Evolutionary conservation across 2,329 filamentous ascomycete species (phyloP).

Genomic region (Xylariomycetidae sp.): DNA sequence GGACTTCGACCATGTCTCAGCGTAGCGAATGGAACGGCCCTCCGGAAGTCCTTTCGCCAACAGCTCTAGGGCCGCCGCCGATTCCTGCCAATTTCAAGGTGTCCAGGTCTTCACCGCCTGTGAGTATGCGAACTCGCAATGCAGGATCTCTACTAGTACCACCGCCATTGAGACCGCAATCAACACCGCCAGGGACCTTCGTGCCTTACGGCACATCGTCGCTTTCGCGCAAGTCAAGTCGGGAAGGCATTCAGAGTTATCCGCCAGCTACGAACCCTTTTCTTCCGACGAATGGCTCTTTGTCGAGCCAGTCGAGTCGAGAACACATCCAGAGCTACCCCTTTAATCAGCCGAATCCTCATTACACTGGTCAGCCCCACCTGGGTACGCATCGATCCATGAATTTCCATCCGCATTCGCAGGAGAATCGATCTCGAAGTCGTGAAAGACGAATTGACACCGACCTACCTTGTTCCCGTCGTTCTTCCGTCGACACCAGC

Average conservation of each 20-base stretch:
- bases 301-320: slow-evolving; percentile 13
- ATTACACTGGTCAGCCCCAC: not conserved
- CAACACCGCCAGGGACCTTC: slow-evolving; percentile 26
- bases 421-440: slow-evolving; percentile 16
- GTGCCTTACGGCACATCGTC: slow-evolving; percentile 7
- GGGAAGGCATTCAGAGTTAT: slow-evolving; percentile 21
- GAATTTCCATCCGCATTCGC: slow-evolving; percentile 9
- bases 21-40: no score
- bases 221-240: slow-evolving; percentile 25
- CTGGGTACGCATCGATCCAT: slow-evolving; percentile 13
- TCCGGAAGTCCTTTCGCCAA: slow-evolving; percentile 6
- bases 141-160: slow-evolving; percentile 29
- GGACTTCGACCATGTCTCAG: no score
- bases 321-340: slow-evolving; percentile 16
- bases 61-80: slow-evolving; percentile 10
- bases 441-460: slow-evolving; percentile 27
- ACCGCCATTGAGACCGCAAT: slow-evolving; percentile 31
- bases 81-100: slow-evolving; percentile 16
- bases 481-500: slow-evolving; percentile 22
- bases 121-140: slow-evolving; percentile 39
- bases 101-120: slow-evolving; percentile 33
- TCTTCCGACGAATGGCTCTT: slow-evolving; percentile 1
- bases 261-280: slow-evolving; percentile 10
- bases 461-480: slow-evolving; percentile 17
- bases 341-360: no score